These are phyloP conservation scores for Colletotrichum sp. DNA, from an alignment of 2,329 filamentous ascomycete species.

Conservation along the genomic window DNA sequence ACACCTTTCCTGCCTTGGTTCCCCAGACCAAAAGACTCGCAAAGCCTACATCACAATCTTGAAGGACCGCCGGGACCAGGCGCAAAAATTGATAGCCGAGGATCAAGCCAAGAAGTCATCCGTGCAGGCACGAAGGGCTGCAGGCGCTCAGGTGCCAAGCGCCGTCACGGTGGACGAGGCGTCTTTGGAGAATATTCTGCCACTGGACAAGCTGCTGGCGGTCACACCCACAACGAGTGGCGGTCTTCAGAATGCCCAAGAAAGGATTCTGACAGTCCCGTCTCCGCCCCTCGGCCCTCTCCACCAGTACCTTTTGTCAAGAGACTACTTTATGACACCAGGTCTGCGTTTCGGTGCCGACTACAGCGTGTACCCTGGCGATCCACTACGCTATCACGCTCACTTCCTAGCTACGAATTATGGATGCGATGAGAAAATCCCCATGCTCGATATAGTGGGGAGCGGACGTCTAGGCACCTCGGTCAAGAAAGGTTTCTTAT, in stretches of 20 bases:
- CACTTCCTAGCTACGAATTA: conserved; percentile 89
- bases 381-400: conserved; percentile 92
- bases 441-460: conserved; percentile 82
- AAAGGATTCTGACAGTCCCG: conserved; percentile 13
- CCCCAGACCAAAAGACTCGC: conserved; percentile 62
- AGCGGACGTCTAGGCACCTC: conserved; percentile 89
- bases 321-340: conserved; percentile 87
- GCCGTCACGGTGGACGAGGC: neutral
- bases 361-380: conserved; percentile 94
- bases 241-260: conserved; percentile 29
- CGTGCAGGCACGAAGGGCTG: conserved; percentile 28
- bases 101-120: conserved; percentile 40
- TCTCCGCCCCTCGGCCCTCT: conserved; percentile 55
- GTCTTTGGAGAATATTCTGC: neutral
- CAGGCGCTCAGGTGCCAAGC: conserved; percentile 7
- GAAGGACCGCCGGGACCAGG: conserved; percentile 45
- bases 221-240: conserved; percentile 42
- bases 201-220: conserved; percentile 25
- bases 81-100: conserved; percentile 44
- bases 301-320: conserved; percentile 79
- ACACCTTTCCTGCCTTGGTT: conserved; percentile 70
- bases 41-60: conserved; percentile 68
- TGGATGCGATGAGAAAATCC: conserved; percentile 87
- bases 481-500: conserved; percentile 93
- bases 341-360: conserved; percentile 93